phyloP scores from a whole-genome alignment of 2,329 filamentous ascomycete species.

The Pseudogymnoascus sp. region DNA sequence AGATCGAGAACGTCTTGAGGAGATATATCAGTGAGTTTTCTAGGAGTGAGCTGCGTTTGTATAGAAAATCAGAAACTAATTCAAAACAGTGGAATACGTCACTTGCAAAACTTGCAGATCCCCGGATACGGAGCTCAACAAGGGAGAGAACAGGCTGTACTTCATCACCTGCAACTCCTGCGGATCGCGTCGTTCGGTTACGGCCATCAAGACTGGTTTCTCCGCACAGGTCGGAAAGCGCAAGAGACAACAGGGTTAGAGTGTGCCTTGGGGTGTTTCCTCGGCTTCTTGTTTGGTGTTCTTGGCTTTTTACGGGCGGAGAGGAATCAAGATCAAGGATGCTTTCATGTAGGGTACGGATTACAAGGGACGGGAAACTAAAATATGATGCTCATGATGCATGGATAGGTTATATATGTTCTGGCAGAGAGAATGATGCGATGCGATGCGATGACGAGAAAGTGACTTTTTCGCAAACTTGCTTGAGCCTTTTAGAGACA shows the following conservation, averaged over 20 bases:
- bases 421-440: not conserved
- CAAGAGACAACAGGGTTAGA: constrained; percentile 83
- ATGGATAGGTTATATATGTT: constrained; percentile 8
- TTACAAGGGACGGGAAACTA: constrained; percentile 8
- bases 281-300: constrained; percentile 9
- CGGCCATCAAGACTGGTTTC: constrained; percentile 99
- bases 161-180: constrained; percentile 96
- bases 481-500: constrained; percentile 1
- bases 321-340: constrained; percentile 7
- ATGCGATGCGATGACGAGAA: constrained; percentile 4
- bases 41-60: not conserved
- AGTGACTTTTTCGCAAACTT: not conserved
- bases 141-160: constrained; percentile 97
- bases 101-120: constrained; percentile 98
- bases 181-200: constrained; percentile 76
- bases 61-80: constrained; percentile 18
- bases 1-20: constrained; percentile 93
- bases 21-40: constrained; percentile 79
- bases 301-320: constrained; percentile 8
- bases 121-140: constrained; percentile 91
- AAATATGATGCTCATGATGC: constrained; percentile 8
- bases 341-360: constrained; percentile 8
- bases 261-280: constrained; percentile 8
- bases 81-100: constrained; percentile 70
- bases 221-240: constrained; percentile 98